Evolutionary conservation across 2,329 filamentous ascomycete species (phyloP), one percentile per base, ranked within the genome.

Genomic region (Cryphonectria nitschkei): DNA sequence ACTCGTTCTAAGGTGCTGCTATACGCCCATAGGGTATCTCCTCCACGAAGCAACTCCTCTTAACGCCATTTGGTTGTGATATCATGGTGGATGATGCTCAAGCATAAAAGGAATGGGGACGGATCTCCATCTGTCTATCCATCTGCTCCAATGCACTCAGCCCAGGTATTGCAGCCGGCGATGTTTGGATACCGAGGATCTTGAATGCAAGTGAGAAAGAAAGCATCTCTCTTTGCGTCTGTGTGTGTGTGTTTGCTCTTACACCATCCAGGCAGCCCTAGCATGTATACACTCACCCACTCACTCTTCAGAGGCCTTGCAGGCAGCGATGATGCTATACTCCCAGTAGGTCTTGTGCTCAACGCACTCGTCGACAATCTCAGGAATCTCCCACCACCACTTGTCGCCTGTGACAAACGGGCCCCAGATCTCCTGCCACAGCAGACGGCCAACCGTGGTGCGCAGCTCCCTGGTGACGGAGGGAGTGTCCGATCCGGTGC

Each of bases 341-440:
- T 89, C 85, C 87, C 88, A 90, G 68, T 83, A 82, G 0, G 88
- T 90, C 5, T 84, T 84, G 72, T 86, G 76, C 68, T 83, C 79
- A 22, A 84, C 76, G 72, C 88, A 90, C 77, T 90, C 88, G 56
- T 85, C 81, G 2, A 88, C 78, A 70, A 87, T 87, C 0, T 78
- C 82, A 16, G 81, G 78, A 43, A 89, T 85, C 58, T 90, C 87
- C 88, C 88, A 90, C 89, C 89, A 91, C 88, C 88, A 90, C 60
- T 76, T 80, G 8, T 83, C 78, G 0, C 82, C 82, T 2, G 81
- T 82, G 11, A 89, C 83, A 71, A 83, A 85, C 3, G 77, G 75
- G 0, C 88, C 88, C 89, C 88, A 91, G 16, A 88, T 83, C 75
- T 90, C 85, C 75, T 84, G 83, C 89, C 89, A 91, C 26, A 91